Percentiles rank a stretch among this genome's conserved stretches.
phyloP scores from a whole-genome alignment of 1,284 basidiomycete species.

The Uromyces viciae-fabae region DNA sequence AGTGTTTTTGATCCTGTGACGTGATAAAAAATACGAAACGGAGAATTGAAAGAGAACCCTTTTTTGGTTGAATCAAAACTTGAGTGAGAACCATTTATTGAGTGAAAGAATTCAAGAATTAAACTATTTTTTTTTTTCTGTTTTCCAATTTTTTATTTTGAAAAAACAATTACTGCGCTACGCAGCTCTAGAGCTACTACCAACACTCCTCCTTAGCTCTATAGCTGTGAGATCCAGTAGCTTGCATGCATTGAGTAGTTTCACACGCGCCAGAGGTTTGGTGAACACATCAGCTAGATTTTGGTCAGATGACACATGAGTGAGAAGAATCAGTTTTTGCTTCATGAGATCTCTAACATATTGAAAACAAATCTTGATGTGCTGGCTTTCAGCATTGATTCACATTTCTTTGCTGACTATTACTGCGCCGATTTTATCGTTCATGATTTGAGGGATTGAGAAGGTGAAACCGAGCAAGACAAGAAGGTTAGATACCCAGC shows the following conservation, averaged over 20 bases:
- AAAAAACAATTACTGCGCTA: too few species aligned
- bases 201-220: too few species aligned
- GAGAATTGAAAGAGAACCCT: too few species aligned
- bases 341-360: slow-evolving; percentile 2
- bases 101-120: too few species aligned
- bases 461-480: neutral
- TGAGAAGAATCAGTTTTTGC: neutral
- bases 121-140: too few species aligned
- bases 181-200: too few species aligned
- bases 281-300: slow-evolving; percentile 8
- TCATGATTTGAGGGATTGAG: neutral
- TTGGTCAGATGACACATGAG: neutral
- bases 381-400: slow-evolving; percentile 10
- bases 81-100: too few species aligned
- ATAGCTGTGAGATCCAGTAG: slow-evolving; percentile 3
- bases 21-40: too few species aligned
- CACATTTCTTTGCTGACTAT: neutral
- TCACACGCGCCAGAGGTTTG: neutral
- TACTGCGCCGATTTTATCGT: slow-evolving; percentile 1
- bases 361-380: slow-evolving; percentile 36
- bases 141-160: too few species aligned
- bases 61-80: too few species aligned
- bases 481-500: slow-evolving; percentile 10
- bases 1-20: too few species aligned
- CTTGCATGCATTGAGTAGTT: neutral